Conservation (phyloP, 2,329 filamentous ascomycete species). For the Chaetomiaceae sp. region DNA sequence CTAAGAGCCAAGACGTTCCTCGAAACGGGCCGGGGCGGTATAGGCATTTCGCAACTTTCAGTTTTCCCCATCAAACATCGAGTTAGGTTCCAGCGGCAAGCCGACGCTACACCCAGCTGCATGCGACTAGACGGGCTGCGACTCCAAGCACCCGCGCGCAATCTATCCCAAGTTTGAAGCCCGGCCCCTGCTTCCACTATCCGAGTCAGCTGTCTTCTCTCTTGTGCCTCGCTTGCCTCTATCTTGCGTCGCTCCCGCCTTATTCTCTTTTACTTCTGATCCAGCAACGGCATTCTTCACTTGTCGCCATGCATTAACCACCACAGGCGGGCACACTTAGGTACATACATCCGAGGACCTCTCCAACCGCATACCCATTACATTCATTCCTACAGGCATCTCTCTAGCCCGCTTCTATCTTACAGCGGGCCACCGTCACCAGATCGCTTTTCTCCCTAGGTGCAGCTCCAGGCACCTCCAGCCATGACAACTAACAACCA, state of each 20-base stretch:
- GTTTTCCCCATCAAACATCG: too few species aligned
- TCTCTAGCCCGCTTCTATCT: too few species aligned
- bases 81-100: neutral
- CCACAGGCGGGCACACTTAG: neutral
- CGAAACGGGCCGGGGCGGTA: neutral
- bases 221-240: neutral
- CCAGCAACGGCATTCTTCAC: neutral
- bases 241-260: too few species aligned
- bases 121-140: neutral
- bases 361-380: neutral
- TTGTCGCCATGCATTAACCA: neutral
- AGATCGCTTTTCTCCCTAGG: too few species aligned
- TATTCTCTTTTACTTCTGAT: too few species aligned
- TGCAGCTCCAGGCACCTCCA: too few species aligned
- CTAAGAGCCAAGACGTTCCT: neutral
- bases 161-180: constrained; percentile 6
- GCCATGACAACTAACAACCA: neutral
- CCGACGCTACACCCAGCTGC: constrained; percentile 4
- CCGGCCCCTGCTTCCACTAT: neutral
- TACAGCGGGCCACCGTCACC: too few species aligned
- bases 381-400: too few species aligned
- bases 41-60: neutral
- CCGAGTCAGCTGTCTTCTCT: neutral
- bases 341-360: neutral
- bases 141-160: neutral